phyloP scores from a whole-genome alignment of 2,329 filamentous ascomycete species.

The Zasmidium citrigriseum region DNA sequence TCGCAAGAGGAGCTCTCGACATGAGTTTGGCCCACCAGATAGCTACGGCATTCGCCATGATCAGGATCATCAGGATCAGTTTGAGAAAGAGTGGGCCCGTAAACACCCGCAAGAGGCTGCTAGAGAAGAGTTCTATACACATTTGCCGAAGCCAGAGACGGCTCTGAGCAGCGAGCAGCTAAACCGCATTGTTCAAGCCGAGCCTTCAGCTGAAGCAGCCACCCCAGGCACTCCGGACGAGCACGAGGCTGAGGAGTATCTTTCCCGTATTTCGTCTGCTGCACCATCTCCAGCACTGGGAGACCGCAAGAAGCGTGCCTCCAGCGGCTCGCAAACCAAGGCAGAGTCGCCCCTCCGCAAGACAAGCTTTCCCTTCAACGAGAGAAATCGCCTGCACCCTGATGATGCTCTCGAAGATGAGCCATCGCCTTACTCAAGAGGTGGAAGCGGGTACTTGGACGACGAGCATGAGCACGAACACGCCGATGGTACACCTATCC shows the following conservation, averaged over 20 bases:
- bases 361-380: constrained; percentile 50
- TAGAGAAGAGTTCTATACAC: constrained; percentile 72
- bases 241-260: constrained; percentile 85
- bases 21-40: constrained; percentile 73
- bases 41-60: constrained; percentile 94
- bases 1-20: constrained; percentile 72
- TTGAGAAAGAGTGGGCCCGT: constrained; percentile 88
- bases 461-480: constrained; percentile 51
- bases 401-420: constrained; percentile 48
- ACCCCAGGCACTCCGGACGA: constrained; percentile 79
- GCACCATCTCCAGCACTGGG: constrained; percentile 42
- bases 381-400: constrained; percentile 27
- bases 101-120: constrained; percentile 81
- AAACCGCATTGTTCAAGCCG: constrained; percentile 83
- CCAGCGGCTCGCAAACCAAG: constrained; percentile 37
- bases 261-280: constrained; percentile 73
- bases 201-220: constrained; percentile 21
- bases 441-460: constrained; percentile 43
- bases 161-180: constrained; percentile 87
- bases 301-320: constrained; percentile 29
- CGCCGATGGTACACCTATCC: constrained; percentile 73
- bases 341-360: constrained; percentile 46
- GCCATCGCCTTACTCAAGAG: neutral
- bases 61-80: constrained; percentile 71
- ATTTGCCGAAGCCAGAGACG: constrained; percentile 69